Evolutionary conservation across 225 moss, liverwort and hornwort species (phyloP), one percentile per base, ranked within the genome.

Genomic region (Sphagnum tenellum): DNA sequence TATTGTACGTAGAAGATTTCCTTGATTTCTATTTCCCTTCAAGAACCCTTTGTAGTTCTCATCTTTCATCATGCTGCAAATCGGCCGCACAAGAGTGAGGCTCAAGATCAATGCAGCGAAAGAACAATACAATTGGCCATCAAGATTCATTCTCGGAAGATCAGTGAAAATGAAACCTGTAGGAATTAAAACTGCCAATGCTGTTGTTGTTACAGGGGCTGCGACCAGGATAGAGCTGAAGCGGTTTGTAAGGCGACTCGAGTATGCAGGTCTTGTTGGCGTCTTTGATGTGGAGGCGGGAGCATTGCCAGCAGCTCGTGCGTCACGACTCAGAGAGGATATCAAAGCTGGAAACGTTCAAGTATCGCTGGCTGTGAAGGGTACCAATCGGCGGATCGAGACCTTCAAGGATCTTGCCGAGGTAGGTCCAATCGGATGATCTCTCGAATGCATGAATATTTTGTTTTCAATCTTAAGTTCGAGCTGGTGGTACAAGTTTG

Each of bases 391-490:
- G 6, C 60, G 47, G 45, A 61, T 61, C 44, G 60, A 61, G 5
- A 61, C 60, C 3, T 61, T 45, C 60, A 61, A 61, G 44, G 60
- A 61, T 46, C 46, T 61, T 6, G 14, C 60, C 4, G 60, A 61
- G 60, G 60, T 61, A 46, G 46, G 7, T 2, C 12, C 12, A 55
- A 55, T 7, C 54, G 8, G 8, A 7, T 7, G 12, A 55, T 12
- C 54, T 12, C 54, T 12, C 54, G 12, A 12, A 2, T 55, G 8
- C 54, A 55, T 7, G 8, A 7, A 7, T 2, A 29, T 55, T 55
- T 55, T 55, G 54, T 55, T 7, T 55, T 7, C 1, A 55, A 12
- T 55, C 29, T 29, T 29, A 55, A 55, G 54, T 7, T 55, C 54
- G 8, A 55, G 54, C 7, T 55, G 7, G 8, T 55, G 54, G 29